These are phyloP conservation scores for Ramaria rubella DNA, from an alignment of 768 basidiomycete genomes.

Conservation along the genomic window DNA sequence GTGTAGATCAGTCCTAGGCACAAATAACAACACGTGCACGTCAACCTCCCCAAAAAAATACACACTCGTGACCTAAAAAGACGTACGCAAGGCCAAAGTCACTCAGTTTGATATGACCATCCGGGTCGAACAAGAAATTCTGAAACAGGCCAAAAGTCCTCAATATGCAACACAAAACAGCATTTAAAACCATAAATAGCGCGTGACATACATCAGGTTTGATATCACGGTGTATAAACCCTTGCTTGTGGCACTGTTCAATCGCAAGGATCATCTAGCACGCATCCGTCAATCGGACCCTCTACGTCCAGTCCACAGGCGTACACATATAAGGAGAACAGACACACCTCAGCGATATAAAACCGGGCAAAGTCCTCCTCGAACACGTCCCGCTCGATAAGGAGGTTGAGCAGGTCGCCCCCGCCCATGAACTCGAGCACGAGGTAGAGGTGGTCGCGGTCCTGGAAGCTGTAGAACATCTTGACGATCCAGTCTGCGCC, in stretches of 20 bases:
- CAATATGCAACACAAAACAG: too few species aligned
- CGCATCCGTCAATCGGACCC: background rate
- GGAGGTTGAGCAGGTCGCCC: constrained; percentile 90
- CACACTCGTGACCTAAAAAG: constrained; percentile 8
- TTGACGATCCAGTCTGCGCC: constrained; percentile 92
- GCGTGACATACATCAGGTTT: constrained; percentile 74
- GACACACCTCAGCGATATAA: constrained; percentile 83
- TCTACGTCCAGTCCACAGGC: too few species aligned
- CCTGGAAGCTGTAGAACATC: constrained; percentile 90
- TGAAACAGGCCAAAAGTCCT: constrained; percentile 24
- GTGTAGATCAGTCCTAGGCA: constrained; percentile 75
- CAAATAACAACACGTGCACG: background rate
- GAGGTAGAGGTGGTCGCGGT: constrained; percentile 91
- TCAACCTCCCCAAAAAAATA: too few species aligned
- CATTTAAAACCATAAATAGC: too few species aligned
- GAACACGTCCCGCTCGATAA: constrained; percentile 88
- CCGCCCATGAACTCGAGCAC: constrained; percentile 96
- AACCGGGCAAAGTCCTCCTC: constrained; percentile 89
- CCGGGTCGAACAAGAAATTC: constrained; percentile 94
- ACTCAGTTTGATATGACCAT: constrained; percentile 90
- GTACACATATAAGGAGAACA: constrained; percentile 1
- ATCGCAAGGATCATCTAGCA: constrained; percentile 97
- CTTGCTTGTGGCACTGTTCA: constrained; percentile 87
- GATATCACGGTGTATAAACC: constrained; percentile 97
- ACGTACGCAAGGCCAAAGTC: constrained; percentile 95